Evolutionary conservation across 169 alveolate species (phyloP).

Genomic region (Eimeria praecox): DNA sequence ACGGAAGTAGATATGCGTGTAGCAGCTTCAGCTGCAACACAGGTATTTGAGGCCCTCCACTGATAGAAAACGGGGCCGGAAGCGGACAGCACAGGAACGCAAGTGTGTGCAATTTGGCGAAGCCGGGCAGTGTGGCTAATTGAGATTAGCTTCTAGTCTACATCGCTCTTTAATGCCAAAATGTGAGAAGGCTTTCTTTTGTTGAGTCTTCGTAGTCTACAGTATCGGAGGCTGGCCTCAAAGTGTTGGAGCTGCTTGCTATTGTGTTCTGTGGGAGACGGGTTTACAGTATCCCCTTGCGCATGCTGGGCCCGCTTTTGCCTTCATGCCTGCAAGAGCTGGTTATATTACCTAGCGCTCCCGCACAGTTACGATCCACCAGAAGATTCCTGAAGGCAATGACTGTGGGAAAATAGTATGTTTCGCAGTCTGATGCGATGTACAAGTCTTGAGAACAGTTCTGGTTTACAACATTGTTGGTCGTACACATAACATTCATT

Average conservation of each 20-base stretch:
- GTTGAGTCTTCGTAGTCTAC: neutral
- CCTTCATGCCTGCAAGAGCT: neutral
- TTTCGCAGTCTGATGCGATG: neutral
- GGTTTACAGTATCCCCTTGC: neutral
- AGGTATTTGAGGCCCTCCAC: neutral
- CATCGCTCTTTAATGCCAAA: neutral
- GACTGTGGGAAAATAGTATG: neutral
- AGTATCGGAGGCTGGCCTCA: neutral
- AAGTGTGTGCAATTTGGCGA: neutral
- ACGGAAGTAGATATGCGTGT: neutral
- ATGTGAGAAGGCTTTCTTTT: neutral
- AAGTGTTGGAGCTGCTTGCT: neutral
- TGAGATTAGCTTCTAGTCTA: neutral
- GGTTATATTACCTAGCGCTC: neutral
- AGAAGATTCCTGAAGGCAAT: too few relatives aligned
- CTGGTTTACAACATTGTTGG: neutral
- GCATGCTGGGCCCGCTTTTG: neutral
- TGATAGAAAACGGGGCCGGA: neutral
- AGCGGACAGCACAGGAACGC: neutral
- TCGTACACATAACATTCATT: neutral
- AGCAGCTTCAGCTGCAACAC: neutral
- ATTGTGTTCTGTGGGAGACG: neutral
- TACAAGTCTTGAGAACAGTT: neutral
- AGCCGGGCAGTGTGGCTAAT: neutral
- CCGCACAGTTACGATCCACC: too few relatives aligned